Percentiles rank a stretch among this genome's conserved stretches.
phyloP scores from a whole-genome alignment of 345 rosid genomes.

The Salix udensis region DNA sequence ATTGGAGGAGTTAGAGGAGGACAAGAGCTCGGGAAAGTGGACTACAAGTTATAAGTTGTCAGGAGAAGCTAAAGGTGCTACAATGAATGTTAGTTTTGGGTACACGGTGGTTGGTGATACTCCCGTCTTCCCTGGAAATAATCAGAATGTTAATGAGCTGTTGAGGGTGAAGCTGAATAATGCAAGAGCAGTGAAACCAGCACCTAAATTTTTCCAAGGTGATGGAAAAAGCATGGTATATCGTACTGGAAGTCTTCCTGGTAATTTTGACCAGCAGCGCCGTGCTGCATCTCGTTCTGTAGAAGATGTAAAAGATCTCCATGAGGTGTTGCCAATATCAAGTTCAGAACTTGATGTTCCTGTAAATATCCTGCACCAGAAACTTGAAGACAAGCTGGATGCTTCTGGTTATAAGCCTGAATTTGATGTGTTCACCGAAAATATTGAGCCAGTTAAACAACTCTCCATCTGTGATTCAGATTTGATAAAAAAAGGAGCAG shows the following conservation, averaged over 20 bases:
- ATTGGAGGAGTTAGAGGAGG: slow-evolving; percentile 87
- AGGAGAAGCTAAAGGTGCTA: slow-evolving; percentile 73
- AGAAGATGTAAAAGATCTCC: slow-evolving; percentile 78
- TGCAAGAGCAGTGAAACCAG: slow-evolving; percentile 30
- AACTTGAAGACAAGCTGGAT: slow-evolving; percentile 48
- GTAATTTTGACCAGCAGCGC: slow-evolving; percentile 30
- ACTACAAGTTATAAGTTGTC: slow-evolving; percentile 82
- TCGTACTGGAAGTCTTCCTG: slow-evolving; percentile 49
- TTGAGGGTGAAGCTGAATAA: slow-evolving; percentile 40
- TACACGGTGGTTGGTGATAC: slow-evolving; percentile 62
- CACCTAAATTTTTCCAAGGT: slow-evolving; percentile 30
- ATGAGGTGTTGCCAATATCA: slow-evolving; percentile 56
- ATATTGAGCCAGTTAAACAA: slow-evolving; percentile 34
- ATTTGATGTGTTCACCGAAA: slow-evolving; percentile 32
- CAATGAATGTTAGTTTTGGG: slow-evolving; percentile 75
- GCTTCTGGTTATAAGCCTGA: slow-evolving; percentile 36
- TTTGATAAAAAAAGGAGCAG: slow-evolving; percentile 28
- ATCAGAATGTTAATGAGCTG: slow-evolving; percentile 30
- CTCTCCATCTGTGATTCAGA: slow-evolving; percentile 16
- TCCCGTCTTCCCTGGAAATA: slow-evolving; percentile 32
- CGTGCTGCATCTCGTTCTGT: slow-evolving; percentile 25
- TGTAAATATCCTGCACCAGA: slow-evolving; percentile 35
- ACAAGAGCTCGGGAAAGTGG: slow-evolving; percentile 88
- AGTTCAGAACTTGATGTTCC: slow-evolving; percentile 44
- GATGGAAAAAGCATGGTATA: slow-evolving; percentile 34